A percentile compares a stretch with the other conserved stretches of the same genome.
phyloP scores from a whole-genome alignment of 345 rosid species.

The Acer campestre region DNA sequence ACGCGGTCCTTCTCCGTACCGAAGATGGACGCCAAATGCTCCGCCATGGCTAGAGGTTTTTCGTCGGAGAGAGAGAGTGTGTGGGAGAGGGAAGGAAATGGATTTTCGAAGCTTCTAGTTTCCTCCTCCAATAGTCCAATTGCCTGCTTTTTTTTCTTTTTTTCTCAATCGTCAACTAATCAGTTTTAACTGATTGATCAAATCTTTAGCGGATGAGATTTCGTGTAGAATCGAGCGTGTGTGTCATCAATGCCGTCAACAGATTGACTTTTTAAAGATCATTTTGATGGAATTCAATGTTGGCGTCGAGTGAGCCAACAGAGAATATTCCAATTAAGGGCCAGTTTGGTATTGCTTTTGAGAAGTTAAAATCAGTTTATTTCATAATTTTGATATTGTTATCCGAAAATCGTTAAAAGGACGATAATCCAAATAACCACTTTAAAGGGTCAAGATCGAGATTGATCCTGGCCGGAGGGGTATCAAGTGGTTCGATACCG shows the following conservation, averaged over 20 bases:
- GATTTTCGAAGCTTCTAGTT: conserved; percentile 22
- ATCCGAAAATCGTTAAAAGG: too few relatives aligned
- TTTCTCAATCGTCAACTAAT: too few relatives aligned
- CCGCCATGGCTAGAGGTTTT: conserved; percentile 63
- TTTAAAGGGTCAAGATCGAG: too few relatives aligned
- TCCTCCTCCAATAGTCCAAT: neutral
- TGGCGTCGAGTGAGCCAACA: neutral
- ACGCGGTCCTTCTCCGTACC: conserved; percentile 84
- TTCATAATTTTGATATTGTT: too few relatives aligned
- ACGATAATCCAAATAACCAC: too few relatives aligned
- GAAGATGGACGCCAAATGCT: conserved; percentile 88
- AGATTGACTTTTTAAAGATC: neutral
- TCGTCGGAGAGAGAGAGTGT: conserved; percentile 1
- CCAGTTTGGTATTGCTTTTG: too few relatives aligned
- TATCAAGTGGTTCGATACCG: too few relatives aligned
- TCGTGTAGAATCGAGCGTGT: neutral
- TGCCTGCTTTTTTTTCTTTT: neutral
- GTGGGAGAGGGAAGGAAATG: neutral
- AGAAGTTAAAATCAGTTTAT: too few relatives aligned
- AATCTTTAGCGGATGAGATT: neutral
- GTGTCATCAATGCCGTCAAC: neutral
- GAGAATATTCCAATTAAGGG: too few relatives aligned
- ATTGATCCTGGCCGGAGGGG: too few relatives aligned
- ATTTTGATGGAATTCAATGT: too few relatives aligned
- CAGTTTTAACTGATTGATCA: neutral